These are phyloP conservation scores for Starmerella bombi DNA, from an alignment of 805 yeast species.

Conservation along the genomic window DNA sequence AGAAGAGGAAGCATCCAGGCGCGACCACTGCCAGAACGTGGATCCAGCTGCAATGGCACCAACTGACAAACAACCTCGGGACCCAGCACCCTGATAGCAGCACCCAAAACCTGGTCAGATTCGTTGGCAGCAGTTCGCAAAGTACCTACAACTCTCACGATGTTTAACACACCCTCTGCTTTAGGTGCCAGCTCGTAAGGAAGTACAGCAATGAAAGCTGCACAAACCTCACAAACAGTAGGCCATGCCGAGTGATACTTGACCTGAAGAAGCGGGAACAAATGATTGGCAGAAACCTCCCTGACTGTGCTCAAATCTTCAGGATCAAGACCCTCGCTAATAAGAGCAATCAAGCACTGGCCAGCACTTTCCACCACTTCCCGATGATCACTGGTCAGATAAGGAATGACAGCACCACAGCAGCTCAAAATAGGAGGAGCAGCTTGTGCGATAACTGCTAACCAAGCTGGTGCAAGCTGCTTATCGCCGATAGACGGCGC, in stretches of 20 bases:
- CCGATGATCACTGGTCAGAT: slow-evolving; percentile 41
- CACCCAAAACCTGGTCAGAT: slow-evolving; percentile 67
- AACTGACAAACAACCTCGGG: slow-evolving; percentile 59
- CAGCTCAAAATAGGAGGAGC: slow-evolving; percentile 43
- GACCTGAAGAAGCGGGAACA: slow-evolving; percentile 52
- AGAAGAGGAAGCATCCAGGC: slow-evolving; percentile 91
- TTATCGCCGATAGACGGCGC: slow-evolving; percentile 73
- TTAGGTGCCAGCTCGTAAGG: slow-evolving; percentile 50
- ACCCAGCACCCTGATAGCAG: slow-evolving; percentile 70
- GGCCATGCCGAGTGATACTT: slow-evolving; percentile 64
- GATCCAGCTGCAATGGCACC: slow-evolving; percentile 67
- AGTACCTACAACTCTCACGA: slow-evolving; percentile 62
- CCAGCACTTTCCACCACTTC: slow-evolving; percentile 65
- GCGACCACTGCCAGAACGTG: slow-evolving; percentile 54
- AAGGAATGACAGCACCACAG: slow-evolving; percentile 46
- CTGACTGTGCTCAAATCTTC: slow-evolving; percentile 24
- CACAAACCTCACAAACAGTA: slow-evolving; percentile 56
- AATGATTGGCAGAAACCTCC: slow-evolving; percentile 38
- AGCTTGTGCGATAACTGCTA: slow-evolving; percentile 85
- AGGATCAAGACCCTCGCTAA: slow-evolving; percentile 47
- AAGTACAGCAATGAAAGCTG: slow-evolving; percentile 44
- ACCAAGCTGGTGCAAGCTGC: slow-evolving; percentile 86
- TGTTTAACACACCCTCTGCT: slow-evolving; percentile 36
- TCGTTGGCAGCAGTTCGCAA: slow-evolving; percentile 57
- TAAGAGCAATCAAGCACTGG: slow-evolving; percentile 70